Percentiles rank a stretch among this genome's conserved stretches.
phyloP scores from a whole-genome alignment of 768 basidiomycete species.

The Artomyces pyxidatus region DNA sequence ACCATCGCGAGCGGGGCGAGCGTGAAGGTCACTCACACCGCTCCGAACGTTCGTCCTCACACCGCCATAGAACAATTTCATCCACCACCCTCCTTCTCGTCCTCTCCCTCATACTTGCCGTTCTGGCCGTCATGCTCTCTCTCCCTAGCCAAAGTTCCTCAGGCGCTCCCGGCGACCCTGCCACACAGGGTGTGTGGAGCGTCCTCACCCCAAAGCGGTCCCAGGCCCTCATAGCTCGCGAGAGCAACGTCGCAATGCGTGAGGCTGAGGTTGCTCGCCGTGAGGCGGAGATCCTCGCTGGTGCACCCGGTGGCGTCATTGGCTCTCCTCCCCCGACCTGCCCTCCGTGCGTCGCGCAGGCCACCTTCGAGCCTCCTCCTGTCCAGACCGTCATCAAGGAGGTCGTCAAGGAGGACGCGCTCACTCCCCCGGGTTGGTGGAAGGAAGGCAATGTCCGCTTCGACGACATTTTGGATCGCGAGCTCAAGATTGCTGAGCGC shows the following conservation, averaged over 20 bases:
- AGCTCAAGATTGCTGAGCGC: constrained; percentile 76
- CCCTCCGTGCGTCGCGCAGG: constrained; percentile 50
- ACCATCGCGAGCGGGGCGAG: constrained; percentile 47
- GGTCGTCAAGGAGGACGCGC: constrained; percentile 73
- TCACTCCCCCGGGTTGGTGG: constrained; percentile 77
- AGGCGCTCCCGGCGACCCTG: constrained; percentile 27
- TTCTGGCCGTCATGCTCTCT: constrained; percentile 87
- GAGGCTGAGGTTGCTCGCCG: constrained; percentile 87
- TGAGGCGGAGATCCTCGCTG: constrained; percentile 77
- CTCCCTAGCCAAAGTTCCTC: constrained; percentile 51
- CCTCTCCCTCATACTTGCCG: constrained; percentile 77
- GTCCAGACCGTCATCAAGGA: constrained; percentile 82
- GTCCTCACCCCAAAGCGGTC: constrained; percentile 78
- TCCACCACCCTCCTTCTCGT: constrained; percentile 85
- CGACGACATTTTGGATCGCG: constrained; percentile 78
- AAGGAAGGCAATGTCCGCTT: constrained; percentile 58
- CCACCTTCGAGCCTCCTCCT: constrained; percentile 46
- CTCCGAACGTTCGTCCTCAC: constrained; percentile 52
- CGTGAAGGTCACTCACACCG: constrained; percentile 44
- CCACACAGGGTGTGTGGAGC: constrained; percentile 51
- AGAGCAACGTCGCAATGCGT: constrained; percentile 70
- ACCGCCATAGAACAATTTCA: constrained; percentile 78
- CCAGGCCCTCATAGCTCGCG: constrained; percentile 71
- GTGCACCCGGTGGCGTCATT: constrained; percentile 75
- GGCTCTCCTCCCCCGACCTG: constrained; percentile 46